Base-by-base conservation (phyloP, 1,284 basidiomycete species). In the Papiliotrema nemorosa region DNA sequence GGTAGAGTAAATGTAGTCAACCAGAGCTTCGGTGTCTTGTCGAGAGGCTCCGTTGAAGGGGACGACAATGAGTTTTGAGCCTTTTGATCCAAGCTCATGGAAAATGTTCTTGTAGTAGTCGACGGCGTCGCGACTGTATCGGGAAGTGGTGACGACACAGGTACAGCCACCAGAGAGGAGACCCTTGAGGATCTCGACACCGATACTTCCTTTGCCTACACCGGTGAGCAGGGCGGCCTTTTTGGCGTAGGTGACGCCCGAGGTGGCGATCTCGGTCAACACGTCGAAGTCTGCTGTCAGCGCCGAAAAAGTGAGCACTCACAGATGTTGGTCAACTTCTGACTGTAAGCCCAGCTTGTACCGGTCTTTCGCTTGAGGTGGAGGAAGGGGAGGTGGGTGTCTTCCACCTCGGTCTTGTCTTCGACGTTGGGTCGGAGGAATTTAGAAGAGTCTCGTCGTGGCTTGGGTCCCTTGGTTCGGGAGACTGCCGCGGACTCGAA, bases 101-200 rank as follows among this genome's bases (percentile, higher is more conserved):
- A 90, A 98, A 76, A 98, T 94, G 51, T 85, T 86, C 76, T 98
- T 94, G 77, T 98, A 98, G 77, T 94, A 98, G 76, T 97, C 93
- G 58, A 98, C 92, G 7, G 89, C 91, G 43, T 86, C 84, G 57
- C 93, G 89, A 71, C 81, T 91, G 78, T 93, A 96, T 63, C 92
- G 86, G 26, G 91, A 97, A 25, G 96, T 98, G 24, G 94, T 98
- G 76, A 98, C 88, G 44, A 98, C 86, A 59, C 97, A 90, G 62
- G 90, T 90, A 27, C 92, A 91, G 53, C 94, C 96, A 54, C 94
- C 96, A 36, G 93, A 89, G 26, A 98, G 82, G 14, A 98, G 82
- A 59, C 94, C 94, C 76, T 97, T 97, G 63, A 98, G 81, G 60
- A 97, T 90, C 76, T 98, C 96, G 52, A 96, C 87, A 60, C 94